Base-by-base conservation (phyloP, 2,329 filamentous ascomycete genomes). In the Talaromyces sp. region DNA sequence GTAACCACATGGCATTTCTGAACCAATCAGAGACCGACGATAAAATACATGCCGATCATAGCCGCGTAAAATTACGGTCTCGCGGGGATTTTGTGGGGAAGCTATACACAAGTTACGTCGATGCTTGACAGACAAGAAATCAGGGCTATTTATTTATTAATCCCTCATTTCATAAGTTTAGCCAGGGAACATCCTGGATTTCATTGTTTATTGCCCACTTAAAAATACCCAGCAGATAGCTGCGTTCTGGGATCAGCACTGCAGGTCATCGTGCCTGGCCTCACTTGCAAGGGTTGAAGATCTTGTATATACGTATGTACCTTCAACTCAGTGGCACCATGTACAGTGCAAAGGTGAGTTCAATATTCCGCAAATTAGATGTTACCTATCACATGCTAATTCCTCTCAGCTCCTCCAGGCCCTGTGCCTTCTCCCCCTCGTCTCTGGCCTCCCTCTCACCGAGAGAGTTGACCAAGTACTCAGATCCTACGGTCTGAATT, bases 401-500 rank as follows among this genome's bases (percentile, higher is more conserved):
- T 6, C 15, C 35, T 8, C 19, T 11, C 7, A 41, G 36, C 19
- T 36, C 11, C 37, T 53, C 9, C 46, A 39, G 28, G 50, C 46
- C 25, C 9, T 58, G 39, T 53, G 48, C 48, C 48, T 58, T 21
- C 33, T 53, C 2, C 56, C 50, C 11, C 33, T 53, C 1, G 46
- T 35, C 3, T 13, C 50, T 15, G 39, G 37, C 2, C 56, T 58
- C 19, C 33, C 56, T 10, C 31, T 57, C 45, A 37, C 36, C 36
- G 55, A 57, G 11, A 35, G 55, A 25, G 55, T 57, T 9, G 46
- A 51, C 25, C 55, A 36, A 19, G 28, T 52, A 10, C 45, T 57
- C 25, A 31, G 46, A 25, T 19, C 55, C 3, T 57, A 57, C 13
- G 36, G 21, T 22, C n/a, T 5, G 15, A 31, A n/a, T 31, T 35